Conservation (phyloP, 2,329 filamentous ascomycete species). For the Hymenotorrendiella dingleyae region DNA sequence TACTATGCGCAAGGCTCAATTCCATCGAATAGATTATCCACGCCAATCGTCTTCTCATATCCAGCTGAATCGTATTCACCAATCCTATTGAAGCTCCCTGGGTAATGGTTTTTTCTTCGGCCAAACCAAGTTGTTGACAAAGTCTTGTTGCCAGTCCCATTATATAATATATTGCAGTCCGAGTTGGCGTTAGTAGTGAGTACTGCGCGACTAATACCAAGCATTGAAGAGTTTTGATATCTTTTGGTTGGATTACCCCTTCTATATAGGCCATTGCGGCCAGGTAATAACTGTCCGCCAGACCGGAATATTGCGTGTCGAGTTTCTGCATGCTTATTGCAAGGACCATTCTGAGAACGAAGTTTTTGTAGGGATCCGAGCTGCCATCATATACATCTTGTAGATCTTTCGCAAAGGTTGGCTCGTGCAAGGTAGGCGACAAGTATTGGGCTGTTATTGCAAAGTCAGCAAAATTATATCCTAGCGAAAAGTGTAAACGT, state of each 20-base stretch:
- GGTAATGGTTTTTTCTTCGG: slow-evolving; percentile 82
- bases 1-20: slow-evolving; percentile 76
- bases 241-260: slow-evolving; percentile 77
- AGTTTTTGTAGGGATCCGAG: slow-evolving; percentile 76
- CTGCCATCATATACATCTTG: slow-evolving; percentile 75
- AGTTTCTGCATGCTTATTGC: slow-evolving; percentile 93
- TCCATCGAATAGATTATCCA: slow-evolving; percentile 91
- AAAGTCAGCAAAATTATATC: slow-evolving; percentile 13
- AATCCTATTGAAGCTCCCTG: slow-evolving; percentile 48
- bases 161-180: slow-evolving; percentile 89
- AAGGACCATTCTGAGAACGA: slow-evolving; percentile 83
- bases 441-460: slow-evolving; percentile 72
- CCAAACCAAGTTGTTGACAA: slow-evolving; percentile 80
- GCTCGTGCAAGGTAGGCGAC: slow-evolving; percentile 82
- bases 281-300: slow-evolving; percentile 92
- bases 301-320: slow-evolving; percentile 80
- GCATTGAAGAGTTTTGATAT: slow-evolving; percentile 85
- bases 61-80: slow-evolving; percentile 68
- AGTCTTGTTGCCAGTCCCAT: slow-evolving; percentile 83
- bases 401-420: slow-evolving; percentile 67
- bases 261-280: slow-evolving; percentile 83
- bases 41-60: slow-evolving; percentile 81
- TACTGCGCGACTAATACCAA: slow-evolving; percentile 84
- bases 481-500: no score
- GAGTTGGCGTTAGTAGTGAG: slow-evolving; percentile 83